These are phyloP conservation scores for Corylus americana DNA, from an alignment of 306 rosid genomes.

Conservation along the genomic window DNA sequence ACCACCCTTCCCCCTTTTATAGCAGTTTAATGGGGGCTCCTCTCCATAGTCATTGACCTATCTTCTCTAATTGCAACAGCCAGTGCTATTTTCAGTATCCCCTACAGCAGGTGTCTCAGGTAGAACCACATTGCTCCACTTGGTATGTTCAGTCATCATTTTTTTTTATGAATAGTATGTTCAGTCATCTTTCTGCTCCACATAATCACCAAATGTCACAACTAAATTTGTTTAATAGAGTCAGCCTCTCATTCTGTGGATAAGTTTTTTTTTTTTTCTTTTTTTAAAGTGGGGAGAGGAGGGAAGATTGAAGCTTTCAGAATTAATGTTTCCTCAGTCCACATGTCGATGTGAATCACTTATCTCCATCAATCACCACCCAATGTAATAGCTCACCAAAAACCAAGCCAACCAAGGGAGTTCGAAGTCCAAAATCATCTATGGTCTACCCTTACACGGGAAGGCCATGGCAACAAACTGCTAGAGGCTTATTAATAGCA, in stretches of 20 bases:
- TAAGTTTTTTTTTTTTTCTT: neutral
- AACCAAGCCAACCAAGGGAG: neutral
- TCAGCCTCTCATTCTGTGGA: neutral
- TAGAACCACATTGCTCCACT: neutral
- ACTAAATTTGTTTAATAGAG: neutral
- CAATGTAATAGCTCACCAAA: neutral
- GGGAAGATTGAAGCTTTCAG: neutral
- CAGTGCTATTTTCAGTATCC: neutral
- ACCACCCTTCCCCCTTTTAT: neutral
- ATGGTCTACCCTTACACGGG: neutral
- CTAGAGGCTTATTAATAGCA: neutral
- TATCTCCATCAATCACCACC: neutral
- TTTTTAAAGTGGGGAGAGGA: too few relatives aligned
- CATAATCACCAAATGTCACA: neutral
- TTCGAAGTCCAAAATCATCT: neutral
- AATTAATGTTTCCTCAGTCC: neutral
- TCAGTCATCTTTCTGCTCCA: neutral
- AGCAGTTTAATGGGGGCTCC: neutral
- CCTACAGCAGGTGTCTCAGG: neutral
- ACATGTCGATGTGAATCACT: neutral
- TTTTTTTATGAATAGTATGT: neutral
- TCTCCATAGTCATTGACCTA: neutral
- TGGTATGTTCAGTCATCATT: neutral
- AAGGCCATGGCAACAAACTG: neutral
- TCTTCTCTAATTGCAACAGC: neutral